Conservation (phyloP, 1,284 basidiomycete genomes). For the Sparassis latifolia region DNA sequence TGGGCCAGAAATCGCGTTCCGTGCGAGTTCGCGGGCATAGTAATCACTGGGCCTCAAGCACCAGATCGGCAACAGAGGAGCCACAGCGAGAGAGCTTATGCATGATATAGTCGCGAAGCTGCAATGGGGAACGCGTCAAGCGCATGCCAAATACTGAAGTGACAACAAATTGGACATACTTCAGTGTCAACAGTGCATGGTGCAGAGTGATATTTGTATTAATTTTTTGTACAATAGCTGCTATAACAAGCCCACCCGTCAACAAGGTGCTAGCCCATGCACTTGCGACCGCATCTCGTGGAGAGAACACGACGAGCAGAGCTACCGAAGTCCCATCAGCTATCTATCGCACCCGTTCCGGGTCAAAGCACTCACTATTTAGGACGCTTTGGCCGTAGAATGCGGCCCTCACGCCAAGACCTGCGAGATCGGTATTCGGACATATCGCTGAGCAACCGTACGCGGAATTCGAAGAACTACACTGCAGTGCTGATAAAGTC, state of each 20-base stretch:
- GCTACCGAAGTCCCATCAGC: conserved; percentile 9
- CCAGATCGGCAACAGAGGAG: conserved; percentile 25
- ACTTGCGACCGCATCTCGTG: conserved; percentile 22
- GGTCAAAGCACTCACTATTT: conserved; percentile 18
- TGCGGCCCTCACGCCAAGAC: conserved; percentile 23
- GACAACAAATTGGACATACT: conserved; percentile 13
- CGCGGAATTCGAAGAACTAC: too few species aligned
- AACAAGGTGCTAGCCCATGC: conserved; percentile 25
- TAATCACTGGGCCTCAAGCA: conserved; percentile 18
- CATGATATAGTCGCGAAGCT: conserved; percentile 26
- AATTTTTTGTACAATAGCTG: conserved; percentile 22
- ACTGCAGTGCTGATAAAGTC: too few species aligned
- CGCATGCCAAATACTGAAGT: not conserved
- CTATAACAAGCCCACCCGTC: conserved; percentile 22
- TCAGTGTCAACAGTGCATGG: conserved; percentile 23
- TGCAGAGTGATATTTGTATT: conserved; percentile 18
- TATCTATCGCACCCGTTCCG: conserved; percentile 1
- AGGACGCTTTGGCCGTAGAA: conserved; percentile 25
- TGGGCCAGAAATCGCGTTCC: conserved; percentile 4
- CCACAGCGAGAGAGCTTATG: conserved; percentile 24
- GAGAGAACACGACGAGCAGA: conserved; percentile 22
- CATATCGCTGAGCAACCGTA: conserved; percentile 15
- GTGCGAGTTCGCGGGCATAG: conserved; percentile 15
- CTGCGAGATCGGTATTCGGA: conserved; percentile 22
- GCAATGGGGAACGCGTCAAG: not conserved